Evolutionary conservation across 1,139 yeast genomes (phyloP), one percentile per base, ranked within the genome.

Genomic region (Kodamaea derodonti): DNA sequence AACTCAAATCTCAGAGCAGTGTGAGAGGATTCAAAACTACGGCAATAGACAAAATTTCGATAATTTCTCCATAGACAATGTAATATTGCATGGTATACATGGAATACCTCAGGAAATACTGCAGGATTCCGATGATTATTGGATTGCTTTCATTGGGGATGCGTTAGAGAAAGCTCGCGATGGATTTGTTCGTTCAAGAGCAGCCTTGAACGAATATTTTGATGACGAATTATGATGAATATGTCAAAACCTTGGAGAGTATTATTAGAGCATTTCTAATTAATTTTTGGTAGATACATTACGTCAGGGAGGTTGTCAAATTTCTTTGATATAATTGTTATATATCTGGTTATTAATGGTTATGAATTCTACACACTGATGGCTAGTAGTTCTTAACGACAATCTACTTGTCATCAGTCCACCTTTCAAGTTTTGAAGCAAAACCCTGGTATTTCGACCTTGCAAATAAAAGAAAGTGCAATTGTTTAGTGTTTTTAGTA

Each of bases 21-120:
- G 98, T 61, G 98, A 90, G 58, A 71, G 92, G 49, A 88, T 92
- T 45, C 98, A 92, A 59, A 87, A 90, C 56, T 78, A 85, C 48
- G 97, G 96, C n/a, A 65, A 75, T 45, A 69, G 60, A 45, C 52
- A 54, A 32, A 67, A 70, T 40, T 69, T 66, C 40, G 80, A 74
- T 48, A 63, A 65, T 41, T 66, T 62, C 40, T 61, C 55, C 31
- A 29, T 29, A 22, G 30, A 14, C 26, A 18, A 16, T 32, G 26
- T 11, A 32, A 29, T 25, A 32, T 20, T 11, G 24, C n/a, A 14
- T 24, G 26, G 12, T 24, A 14, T 27, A 16, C 18, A 22, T 29
- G 33, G 14, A 3, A 4, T 14, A n/a, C 20, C 29, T 17, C 11
- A 25, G 8, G 13, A 14, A 8, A 25, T 27, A 27, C 22, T 27